These are phyloP conservation scores for Lepidium sativum DNA, from an alignment of 345 rosid genomes.

Conservation along the genomic window DNA sequence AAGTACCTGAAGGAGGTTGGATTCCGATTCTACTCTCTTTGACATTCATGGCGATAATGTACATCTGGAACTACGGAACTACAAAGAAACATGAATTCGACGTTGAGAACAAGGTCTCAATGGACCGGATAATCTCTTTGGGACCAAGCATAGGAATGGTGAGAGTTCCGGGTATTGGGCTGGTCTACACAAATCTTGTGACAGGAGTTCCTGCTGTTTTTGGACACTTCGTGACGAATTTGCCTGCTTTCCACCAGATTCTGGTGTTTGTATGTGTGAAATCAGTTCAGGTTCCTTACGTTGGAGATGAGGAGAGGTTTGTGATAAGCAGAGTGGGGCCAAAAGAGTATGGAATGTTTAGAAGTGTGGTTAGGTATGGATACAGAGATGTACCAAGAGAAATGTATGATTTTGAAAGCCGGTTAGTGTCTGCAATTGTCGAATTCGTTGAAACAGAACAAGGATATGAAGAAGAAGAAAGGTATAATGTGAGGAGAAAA, in stretches of 20 bases:
- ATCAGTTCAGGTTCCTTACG: constrained; percentile 66
- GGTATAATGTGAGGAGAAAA: not conserved
- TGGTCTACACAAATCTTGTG: constrained; percentile 56
- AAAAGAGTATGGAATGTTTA: constrained; percentile 68
- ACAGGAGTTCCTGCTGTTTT: constrained; percentile 74
- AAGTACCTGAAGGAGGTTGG: constrained; percentile 81
- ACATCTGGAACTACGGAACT: constrained; percentile 78
- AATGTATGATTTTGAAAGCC: constrained; percentile 57
- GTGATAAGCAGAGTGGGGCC: constrained; percentile 65
- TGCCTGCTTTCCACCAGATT: constrained; percentile 76
- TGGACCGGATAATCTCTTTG: constrained; percentile 51
- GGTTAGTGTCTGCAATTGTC: constrained; percentile 42
- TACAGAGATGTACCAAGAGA: constrained; percentile 75
- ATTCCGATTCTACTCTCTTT: constrained; percentile 56
- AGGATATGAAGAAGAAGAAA: not conserved
- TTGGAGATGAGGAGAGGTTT: constrained; percentile 53
- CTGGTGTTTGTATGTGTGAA: constrained; percentile 74
- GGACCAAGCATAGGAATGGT: constrained; percentile 86
- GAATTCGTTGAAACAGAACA: constrained; percentile 45
- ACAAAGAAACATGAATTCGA: constrained; percentile 71
- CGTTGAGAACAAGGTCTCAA: constrained; percentile 66
- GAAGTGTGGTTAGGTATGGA: constrained; percentile 78
- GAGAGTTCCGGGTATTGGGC: constrained; percentile 78
- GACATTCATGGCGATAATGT: constrained; percentile 53
- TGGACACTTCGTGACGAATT: constrained; percentile 73